Percentiles rank a stretch among this genome's conserved stretches.
phyloP scores from a whole-genome alignment of 2,329 filamentous ascomycete species.

The Neocucurbitaria cava region DNA sequence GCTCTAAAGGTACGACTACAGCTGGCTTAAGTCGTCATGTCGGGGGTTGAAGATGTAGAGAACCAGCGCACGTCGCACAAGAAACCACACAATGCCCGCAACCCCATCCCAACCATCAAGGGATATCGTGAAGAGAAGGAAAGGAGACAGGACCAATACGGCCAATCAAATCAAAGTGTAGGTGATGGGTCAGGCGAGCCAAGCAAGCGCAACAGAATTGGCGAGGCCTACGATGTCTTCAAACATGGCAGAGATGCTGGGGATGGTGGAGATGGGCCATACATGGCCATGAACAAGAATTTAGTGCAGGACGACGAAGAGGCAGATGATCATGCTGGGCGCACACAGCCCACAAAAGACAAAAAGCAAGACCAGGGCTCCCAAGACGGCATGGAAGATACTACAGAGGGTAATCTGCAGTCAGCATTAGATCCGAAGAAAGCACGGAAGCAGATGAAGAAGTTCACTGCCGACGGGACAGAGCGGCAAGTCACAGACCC shows the following conservation, averaged over 20 bases:
- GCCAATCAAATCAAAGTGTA: conserved; percentile 26
- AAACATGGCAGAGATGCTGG: conserved; percentile 38
- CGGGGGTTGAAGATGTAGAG: conserved; percentile 53
- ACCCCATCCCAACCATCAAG: conserved; percentile 56
- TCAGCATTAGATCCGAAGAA: conserved; percentile 54
- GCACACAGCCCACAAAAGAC: conserved; percentile 15
- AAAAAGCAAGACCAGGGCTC: conserved; percentile 29
- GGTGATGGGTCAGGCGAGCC: conserved; percentile 27
- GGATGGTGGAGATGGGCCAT: conserved; percentile 38
- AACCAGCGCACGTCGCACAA: conserved; percentile 46
- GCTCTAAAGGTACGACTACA: background rate
- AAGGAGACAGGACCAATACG: conserved; percentile 47
- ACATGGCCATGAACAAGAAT: conserved; percentile 48
- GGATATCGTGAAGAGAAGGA: conserved; percentile 57
- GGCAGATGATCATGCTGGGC: conserved; percentile 44
- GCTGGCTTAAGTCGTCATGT: conserved; percentile 34
- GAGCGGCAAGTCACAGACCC: conserved; percentile 73
- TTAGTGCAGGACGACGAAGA: conserved; percentile 33
- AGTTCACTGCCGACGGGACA: conserved; percentile 55
- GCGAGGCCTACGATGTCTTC: conserved; percentile 45
- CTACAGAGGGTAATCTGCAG: conserved; percentile 50
- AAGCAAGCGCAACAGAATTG: conserved; percentile 44
- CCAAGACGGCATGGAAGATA: conserved; percentile 46
- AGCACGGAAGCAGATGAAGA: conserved; percentile 59
- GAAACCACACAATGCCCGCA: conserved; percentile 52